Conservation (phyloP, 2,329 filamentous ascomycete species). For the Claviceps purpurea region DNA sequence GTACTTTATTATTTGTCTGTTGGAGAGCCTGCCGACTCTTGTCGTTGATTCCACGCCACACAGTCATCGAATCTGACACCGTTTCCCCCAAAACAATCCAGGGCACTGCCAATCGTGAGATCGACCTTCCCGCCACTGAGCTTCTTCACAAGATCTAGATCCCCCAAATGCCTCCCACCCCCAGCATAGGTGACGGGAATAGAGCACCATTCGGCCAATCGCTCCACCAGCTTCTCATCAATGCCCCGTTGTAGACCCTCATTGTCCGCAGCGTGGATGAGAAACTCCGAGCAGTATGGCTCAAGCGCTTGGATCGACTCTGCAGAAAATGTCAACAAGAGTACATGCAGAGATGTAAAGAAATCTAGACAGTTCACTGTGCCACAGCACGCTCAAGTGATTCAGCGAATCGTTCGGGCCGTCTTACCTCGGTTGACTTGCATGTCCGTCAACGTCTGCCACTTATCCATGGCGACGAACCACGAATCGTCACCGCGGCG, state of each 20-base stretch:
- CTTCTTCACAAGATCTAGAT: slow-evolving; percentile 67
- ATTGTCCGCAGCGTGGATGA: slow-evolving; percentile 94
- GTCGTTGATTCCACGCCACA: slow-evolving; percentile 64
- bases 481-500: slow-evolving; percentile 57
- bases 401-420: not conserved
- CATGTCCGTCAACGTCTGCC: slow-evolving; percentile 96
- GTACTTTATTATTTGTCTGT: not conserved
- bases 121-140: slow-evolving; percentile 75
- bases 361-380: not conserved
- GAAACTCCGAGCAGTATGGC: slow-evolving; percentile 89
- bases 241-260: slow-evolving; percentile 88
- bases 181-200: slow-evolving; percentile 96
- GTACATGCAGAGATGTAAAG: not conserved
- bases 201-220: slow-evolving; percentile 70
- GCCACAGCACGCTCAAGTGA: not conserved
- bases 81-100: slow-evolving; percentile 88
- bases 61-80: slow-evolving; percentile 84
- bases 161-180: slow-evolving; percentile 69
- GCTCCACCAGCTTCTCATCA: slow-evolving; percentile 68
- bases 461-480: slow-evolving; percentile 99
- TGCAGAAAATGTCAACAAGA: slow-evolving; percentile 21
- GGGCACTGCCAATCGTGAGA: slow-evolving; percentile 86
- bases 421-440: slow-evolving; percentile 68
- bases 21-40: slow-evolving; percentile 10
- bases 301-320: slow-evolving; percentile 71